Conservation (phyloP, 2,329 filamentous ascomycete species). For the Apiospora kogelbergensis region DNA sequence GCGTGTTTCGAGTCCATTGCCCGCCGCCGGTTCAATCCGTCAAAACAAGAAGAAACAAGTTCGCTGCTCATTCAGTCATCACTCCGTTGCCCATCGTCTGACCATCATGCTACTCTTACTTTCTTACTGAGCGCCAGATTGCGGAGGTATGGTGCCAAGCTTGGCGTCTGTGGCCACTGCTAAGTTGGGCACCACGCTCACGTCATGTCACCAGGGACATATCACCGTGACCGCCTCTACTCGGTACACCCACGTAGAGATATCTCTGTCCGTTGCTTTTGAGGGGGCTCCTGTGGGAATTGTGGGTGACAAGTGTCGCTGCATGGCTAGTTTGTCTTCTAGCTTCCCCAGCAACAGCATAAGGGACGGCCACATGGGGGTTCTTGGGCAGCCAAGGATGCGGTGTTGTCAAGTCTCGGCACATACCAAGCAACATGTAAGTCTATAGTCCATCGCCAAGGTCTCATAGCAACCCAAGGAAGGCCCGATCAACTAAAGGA, state of each 20-base stretch:
- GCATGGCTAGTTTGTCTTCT: constrained; percentile 2
- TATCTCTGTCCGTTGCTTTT: not conserved
- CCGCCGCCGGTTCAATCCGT: not conserved
- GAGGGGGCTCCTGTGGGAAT: not conserved
- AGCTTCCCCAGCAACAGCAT: not conserved
- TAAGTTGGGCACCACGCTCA: not conserved
- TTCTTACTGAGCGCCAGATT: not conserved
- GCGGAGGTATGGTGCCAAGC: not conserved
- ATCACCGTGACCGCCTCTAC: not conserved
- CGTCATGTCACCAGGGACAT: not conserved
- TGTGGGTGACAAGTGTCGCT: not conserved
- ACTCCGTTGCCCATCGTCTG: not conserved
- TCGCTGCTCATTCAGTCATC: not conserved
- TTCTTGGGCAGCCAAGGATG: not conserved
- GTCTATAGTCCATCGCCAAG: not conserved
- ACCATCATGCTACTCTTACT: not conserved
- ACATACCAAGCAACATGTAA: not conserved
- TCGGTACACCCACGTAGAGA: not conserved
- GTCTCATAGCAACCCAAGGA: not conserved
- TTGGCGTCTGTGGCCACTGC: not conserved
- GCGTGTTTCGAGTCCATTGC: not conserved
- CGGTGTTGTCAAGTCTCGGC: constrained; percentile 3
- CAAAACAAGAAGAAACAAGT: not conserved
- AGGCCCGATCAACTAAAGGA: not conserved
- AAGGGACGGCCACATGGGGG: not conserved